phyloP scores from a whole-genome alignment of 352 stramenopile species.

The Phytophthora pistaciae region DNA sequence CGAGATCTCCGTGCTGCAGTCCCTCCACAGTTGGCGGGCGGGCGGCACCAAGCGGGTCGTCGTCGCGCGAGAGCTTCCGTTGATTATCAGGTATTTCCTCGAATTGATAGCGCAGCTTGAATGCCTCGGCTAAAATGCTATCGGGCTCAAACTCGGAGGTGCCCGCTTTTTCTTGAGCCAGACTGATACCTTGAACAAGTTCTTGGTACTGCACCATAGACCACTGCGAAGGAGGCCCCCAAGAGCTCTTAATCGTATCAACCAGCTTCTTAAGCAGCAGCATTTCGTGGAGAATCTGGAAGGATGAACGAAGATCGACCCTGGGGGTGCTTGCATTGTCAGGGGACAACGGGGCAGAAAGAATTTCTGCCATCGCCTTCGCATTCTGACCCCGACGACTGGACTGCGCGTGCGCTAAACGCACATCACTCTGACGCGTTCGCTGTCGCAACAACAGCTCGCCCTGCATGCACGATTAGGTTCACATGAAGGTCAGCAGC shows the following conservation, averaged over 20 bases:
- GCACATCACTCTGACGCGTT: conserved; percentile 31
- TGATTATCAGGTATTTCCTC: conserved; percentile 78
- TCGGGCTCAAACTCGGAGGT: conserved; percentile 40
- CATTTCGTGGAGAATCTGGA: conserved; percentile 79
- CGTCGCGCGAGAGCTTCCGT: conserved; percentile 42
- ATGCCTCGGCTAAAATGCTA: conserved; percentile 58
- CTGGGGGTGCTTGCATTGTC: conserved; percentile 25
- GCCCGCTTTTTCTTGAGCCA: conserved; percentile 59
- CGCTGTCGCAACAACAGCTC: conserved; percentile 38
- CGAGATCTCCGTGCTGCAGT: conserved; percentile 14
- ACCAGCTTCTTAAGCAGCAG: conserved; percentile 70
- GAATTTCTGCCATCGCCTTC: conserved; percentile 34
- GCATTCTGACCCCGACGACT: conserved; percentile 32
- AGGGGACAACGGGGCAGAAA: conserved; percentile 28
- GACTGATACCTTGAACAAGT: conserved; percentile 63
- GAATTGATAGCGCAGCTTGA: conserved; percentile 69
- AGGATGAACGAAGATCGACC: conserved; percentile 65
- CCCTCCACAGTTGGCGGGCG: conserved; percentile 3
- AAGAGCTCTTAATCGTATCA: conserved; percentile 46
- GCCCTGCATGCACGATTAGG: conserved; percentile 17
- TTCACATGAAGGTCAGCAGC: background rate
- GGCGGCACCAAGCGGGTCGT: conserved; percentile 18
- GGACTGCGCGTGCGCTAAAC: conserved; percentile 23
- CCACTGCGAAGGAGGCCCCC: conserved; percentile 61
- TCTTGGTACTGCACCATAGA: conserved; percentile 65